Conservation (phyloP, 2,329 filamentous ascomycete species). For the Calonectria honghensis region DNA sequence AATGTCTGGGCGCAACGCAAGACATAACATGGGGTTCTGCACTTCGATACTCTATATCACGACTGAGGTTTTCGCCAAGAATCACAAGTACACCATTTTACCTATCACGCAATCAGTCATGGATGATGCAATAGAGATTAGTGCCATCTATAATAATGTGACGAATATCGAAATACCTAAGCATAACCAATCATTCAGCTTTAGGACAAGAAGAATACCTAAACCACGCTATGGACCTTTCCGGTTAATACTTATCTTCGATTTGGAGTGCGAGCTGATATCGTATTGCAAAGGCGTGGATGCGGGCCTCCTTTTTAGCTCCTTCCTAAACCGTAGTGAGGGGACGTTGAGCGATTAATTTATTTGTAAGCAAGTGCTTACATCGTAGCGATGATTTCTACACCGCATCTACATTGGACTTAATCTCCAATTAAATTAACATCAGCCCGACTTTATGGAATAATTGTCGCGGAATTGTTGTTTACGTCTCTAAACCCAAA, state of each 20-base stretch:
- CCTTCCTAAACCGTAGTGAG: conserved; percentile 19
- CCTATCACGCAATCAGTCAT: background rate
- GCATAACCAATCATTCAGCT: background rate
- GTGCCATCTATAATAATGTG: accelerated
- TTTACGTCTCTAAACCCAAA: background rate
- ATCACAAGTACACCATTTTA: background rate
- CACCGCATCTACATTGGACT: too few relatives aligned
- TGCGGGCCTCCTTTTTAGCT: background rate
- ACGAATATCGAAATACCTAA: background rate
- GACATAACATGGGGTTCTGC: background rate
- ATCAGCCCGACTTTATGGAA: background rate
- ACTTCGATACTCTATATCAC: background rate
- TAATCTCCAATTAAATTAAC: background rate
- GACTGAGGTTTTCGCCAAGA: background rate
- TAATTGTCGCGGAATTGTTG: too few relatives aligned
- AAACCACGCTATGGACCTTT: background rate
- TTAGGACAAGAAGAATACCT: background rate
- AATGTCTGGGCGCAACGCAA: background rate
- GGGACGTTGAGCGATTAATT: conserved; percentile 5
- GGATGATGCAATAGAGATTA: background rate
- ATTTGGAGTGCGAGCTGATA: background rate
- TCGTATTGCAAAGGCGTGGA: background rate
- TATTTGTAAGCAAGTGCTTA: background rate
- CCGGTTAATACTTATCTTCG: background rate
- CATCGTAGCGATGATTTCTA: background rate